Conservation (phyloP, 108 stramenopile genomes). For the Fragilaria radians region DNA sequence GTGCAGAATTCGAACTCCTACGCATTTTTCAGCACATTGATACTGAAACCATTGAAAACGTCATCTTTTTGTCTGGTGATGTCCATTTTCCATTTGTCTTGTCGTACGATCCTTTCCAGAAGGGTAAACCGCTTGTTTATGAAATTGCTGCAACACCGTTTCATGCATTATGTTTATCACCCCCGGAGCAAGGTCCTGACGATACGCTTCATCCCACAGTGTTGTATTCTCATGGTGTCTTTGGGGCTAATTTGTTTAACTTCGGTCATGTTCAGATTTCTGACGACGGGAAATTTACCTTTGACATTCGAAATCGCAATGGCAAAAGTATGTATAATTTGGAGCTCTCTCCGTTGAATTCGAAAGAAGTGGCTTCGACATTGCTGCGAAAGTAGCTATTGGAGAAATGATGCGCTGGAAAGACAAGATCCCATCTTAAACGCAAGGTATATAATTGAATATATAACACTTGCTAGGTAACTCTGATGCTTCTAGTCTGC, state of each 20-base stretch:
- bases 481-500: too few relatives aligned
- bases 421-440: too few relatives aligned
- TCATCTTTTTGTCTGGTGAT: background rate
- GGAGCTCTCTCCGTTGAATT: background rate
- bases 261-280: slow-evolving; percentile 6
- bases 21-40: background rate
- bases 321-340: background rate
- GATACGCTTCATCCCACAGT: slow-evolving; percentile 1
- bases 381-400: too few relatives aligned
- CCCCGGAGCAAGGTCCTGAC: slow-evolving; percentile 7
- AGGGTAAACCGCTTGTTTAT: slow-evolving; percentile 4
- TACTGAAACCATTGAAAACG: background rate
- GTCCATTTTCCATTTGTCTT: slow-evolving; percentile 2
- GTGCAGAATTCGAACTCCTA: slow-evolving; percentile 24
- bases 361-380: too few relatives aligned
- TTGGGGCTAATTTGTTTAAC: slow-evolving; percentile 1
- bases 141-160: slow-evolving; percentile 8
- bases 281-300: slow-evolving; percentile 1
- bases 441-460: too few relatives aligned
- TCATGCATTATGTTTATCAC: slow-evolving; percentile 2
- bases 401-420: too few relatives aligned
- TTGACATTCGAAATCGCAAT: background rate
- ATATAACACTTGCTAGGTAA: too few relatives aligned
- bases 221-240: background rate
- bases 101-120: slow-evolving; percentile 9